phyloP scores from a whole-genome alignment of 805 yeast genomes.

The Millerozyma miso region DNA sequence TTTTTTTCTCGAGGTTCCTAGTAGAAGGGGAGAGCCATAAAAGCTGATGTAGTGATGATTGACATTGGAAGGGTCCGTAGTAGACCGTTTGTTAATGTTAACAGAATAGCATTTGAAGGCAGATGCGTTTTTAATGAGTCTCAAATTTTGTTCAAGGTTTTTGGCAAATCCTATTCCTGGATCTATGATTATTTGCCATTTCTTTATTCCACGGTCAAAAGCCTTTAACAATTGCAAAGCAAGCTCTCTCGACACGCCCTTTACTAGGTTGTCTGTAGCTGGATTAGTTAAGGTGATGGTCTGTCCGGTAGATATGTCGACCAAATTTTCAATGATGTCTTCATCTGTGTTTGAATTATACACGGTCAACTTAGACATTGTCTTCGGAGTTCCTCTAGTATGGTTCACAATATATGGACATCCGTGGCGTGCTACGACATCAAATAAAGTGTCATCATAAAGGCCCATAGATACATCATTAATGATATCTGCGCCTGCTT shows the following conservation, averaged over 20 bases:
- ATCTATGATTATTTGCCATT: constrained; percentile 90
- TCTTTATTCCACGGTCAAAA: constrained; percentile 55
- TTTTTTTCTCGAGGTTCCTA: constrained; percentile 87
- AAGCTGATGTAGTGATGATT: constrained; percentile 35
- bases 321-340: constrained; percentile 33
- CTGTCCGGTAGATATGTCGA: constrained; percentile 23
- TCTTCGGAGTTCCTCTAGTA: constrained; percentile 74
- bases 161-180: constrained; percentile 99
- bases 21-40: constrained; percentile 58
- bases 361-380: constrained; percentile 59
- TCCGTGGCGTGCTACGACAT: constrained; percentile 61
- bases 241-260: constrained; percentile 65
- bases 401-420: constrained; percentile 83
- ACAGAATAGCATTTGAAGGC: constrained; percentile 47
- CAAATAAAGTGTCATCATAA: constrained; percentile 62
- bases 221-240: constrained; percentile 54
- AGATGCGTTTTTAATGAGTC: constrained; percentile 50
- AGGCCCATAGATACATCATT: constrained; percentile 86
- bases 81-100: constrained; percentile 9
- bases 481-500: constrained; percentile 83
- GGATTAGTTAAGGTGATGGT: constrained; percentile 15
- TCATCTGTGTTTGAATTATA: constrained; percentile 43
- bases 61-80: constrained; percentile 9
- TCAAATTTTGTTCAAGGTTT: constrained; percentile 62
- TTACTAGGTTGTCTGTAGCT: constrained; percentile 36